Base-by-base conservation (phyloP, 2,329 filamentous ascomycete species). In the Fusarium penzigii region DNA sequence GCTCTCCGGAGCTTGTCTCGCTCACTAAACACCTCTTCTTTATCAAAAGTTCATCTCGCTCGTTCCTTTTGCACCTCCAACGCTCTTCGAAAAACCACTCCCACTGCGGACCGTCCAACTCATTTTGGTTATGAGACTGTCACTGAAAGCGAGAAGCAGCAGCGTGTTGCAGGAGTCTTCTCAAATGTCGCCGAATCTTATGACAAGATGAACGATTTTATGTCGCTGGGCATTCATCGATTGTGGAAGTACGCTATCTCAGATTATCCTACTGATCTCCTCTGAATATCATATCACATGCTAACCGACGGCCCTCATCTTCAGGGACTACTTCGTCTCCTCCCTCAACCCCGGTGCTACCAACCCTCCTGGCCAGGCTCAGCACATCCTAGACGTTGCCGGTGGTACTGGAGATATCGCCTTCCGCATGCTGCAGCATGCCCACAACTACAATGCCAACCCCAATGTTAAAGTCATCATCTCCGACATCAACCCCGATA, bases 141-240 rank as follows among this genome's bases (percentile, higher is more conserved):
- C 39, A 84, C 88, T 14, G 90, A 95, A 69, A 79, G 84, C 10
- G 80, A 94, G 71, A 97, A 97, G 74, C 77, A 75, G 42, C 66
- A 79, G 60, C 72, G 76, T 80, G 92, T 97, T 39, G 89, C 89
- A 54, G 85, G 84, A 40, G 94, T 99, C 52, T 99, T 99, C 77
- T 93, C 90, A 72, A 97, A 89, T 61, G 94, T 99, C 39, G 94
- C 94, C 62, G 86, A 90, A 57, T 91, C 89, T 16, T 99, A 99
- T 75, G 94, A 99, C 73, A 88, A 87, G 57, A 99, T 99, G 94
- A 99, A 99, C 76, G 94, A 99, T 72, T 82, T 97, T 62, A 99
- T 99, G 94, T 97, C 94, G 8, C 84, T 99, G 44, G 94, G 94
- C 49, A 92, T 96, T 75, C 94, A 99, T 73, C 89, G 94, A 41